Evolutionary conservation across 257 asterid species (phyloP), one percentile per base, ranked within the genome.

Genomic region (Plantago ovata): DNA sequence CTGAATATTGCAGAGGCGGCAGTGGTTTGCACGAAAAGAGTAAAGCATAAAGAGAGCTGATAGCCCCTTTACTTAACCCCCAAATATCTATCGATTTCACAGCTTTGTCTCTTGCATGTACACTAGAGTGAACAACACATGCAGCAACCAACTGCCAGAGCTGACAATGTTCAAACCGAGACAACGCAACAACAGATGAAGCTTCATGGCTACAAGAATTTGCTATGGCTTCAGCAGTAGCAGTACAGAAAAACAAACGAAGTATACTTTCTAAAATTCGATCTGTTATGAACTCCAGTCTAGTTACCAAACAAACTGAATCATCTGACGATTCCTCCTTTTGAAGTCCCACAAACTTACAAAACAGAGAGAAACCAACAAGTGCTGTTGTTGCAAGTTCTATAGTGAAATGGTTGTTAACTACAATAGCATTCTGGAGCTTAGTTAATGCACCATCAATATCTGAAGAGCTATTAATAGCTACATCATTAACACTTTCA

Each of bases 141-240:
- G 84, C 79, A 56, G 96, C 95, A 69, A 89, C 87, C 67, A 82
- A 77, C 67, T 86, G 95, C 97, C 97, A 93, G 80, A 93, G 84
- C 58, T 74, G 79, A 53, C 68, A 65, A 70, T 89, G 83, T 72
- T 70, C 64, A 66, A 77, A 72, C 67, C 95, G 76, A 58, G 94
- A 93, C 33, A 79, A 84, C 53, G 96, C 90, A 68, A 89, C 61
- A 47, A 84, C 53, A 62, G 80, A 73, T 33, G 87, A 81, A 68
- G 87, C 95, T 78, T 81, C 92, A 40, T 16, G 43, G 64, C 72
- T 36, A 55, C 58, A 65, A 53, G 94, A 76, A 65, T 71, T 71
- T 51, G 87, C 77, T 40, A 84, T 75, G 19, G 96, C 89, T 73
- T 89, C 96, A 23, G 87, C 63, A 52, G 72, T 77, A 73, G 92